Evolutionary conservation across 2,329 filamentous ascomycete species (phyloP), one percentile per base, ranked within the genome.

Genomic region (Diaporthe vaccinii): DNA sequence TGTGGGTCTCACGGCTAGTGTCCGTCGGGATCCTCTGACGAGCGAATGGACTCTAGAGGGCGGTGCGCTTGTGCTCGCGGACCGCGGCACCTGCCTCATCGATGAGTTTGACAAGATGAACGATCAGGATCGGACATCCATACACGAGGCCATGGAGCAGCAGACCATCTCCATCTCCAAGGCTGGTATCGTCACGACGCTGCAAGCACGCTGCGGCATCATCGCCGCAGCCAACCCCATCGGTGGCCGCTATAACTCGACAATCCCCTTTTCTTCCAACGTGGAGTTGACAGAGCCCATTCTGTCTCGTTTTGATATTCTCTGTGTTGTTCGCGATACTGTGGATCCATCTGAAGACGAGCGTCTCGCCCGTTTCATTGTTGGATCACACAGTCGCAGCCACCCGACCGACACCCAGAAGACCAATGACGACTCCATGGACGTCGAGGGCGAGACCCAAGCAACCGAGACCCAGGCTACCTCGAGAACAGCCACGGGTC

Each of bases 81-180:
- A 99, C 83, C 93, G 95, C 78, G 97, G 97, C 55, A 98, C 95
- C 22, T 98, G 97, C 81, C 89, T 99, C 41, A 99, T 99, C 77
- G 97, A 99, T 81, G 97, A 99, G 85, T 99, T 99, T 80, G 97
- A 99, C 90, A 99, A 99, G 89, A 99, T 99, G 97, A 98, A 98
- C 83, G 97, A 99, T 83, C 95, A 98, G 82, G 97, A 99, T 84
- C 92, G 97, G 78, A 98, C 97, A 1, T 98, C 95, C 10, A 99
- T 99, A 79, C 97, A 99, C 89, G 97, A 99, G 88, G 97, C 97
- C 76, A 99, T 99, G 97, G 97, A 99, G 85, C 97, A 99, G 85
- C 97, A 99, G 86, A 99, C 97, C 1, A 99, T 99, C 79, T 98
- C 96, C 76, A 99, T 99, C 82, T 98, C 95, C 78, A 99, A 99